Evolutionary conservation across 305 asterid genomes (phyloP).

Genomic region (Fraxinus albicans): DNA sequence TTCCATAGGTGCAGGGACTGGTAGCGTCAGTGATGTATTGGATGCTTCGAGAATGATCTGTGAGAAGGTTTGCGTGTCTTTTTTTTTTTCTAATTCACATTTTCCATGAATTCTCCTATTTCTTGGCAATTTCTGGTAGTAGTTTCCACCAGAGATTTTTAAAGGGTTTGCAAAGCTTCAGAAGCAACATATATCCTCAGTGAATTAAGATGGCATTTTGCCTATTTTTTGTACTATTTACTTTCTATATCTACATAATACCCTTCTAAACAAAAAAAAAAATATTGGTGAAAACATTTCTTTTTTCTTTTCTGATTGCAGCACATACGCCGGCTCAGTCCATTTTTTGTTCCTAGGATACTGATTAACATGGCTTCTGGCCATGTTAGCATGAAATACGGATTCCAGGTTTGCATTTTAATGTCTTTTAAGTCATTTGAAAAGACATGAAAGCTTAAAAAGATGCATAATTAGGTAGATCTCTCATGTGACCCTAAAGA

Average conservation of each 20-base stretch:
- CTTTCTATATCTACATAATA: neutral
- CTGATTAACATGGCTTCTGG: slow-evolving; percentile 98
- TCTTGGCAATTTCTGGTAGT: slow-evolving; percentile 8
- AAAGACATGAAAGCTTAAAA: slow-evolving; percentile 12
- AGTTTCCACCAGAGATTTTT: neutral
- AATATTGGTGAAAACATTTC: neutral
- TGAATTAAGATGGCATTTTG: neutral
- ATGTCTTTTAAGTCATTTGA: slow-evolving; percentile 1
- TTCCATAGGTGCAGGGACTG: slow-evolving; percentile 98
- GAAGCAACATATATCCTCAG: slow-evolving; percentile 16
- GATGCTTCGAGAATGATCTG: slow-evolving; percentile 86
- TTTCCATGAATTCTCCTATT: neutral
- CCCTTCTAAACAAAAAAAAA: neutral
- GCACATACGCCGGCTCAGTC: slow-evolving; percentile 89
- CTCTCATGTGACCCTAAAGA: neutral
- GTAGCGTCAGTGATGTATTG: slow-evolving; percentile 82
- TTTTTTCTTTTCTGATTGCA: slow-evolving; percentile 36
- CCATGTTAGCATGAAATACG: slow-evolving; percentile 96
- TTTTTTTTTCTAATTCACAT: slow-evolving; percentile 6
- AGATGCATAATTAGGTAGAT: neutral
- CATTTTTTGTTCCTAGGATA: slow-evolving; percentile 94
- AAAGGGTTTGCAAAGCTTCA: neutral
- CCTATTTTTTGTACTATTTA: slow-evolving; percentile 9
- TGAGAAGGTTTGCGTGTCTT: slow-evolving; percentile 64
- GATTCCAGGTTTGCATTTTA: slow-evolving; percentile 68